Evolutionary conservation across 805 yeast species (phyloP), one percentile per base, ranked within the genome.

Genomic region (Komagataella ulmi): DNA sequence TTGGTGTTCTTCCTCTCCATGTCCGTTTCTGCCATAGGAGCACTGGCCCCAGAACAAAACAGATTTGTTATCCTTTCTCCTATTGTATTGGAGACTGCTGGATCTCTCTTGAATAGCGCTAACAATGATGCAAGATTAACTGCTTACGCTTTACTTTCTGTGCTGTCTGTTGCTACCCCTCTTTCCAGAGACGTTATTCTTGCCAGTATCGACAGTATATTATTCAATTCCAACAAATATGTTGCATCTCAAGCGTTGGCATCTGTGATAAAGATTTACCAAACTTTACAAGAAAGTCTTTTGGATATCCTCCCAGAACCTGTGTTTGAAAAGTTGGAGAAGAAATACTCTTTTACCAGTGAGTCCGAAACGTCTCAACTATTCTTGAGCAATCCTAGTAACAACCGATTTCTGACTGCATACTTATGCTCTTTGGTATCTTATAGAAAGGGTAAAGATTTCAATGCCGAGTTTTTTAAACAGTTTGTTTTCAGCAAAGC

Each of bases 111-210:
- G 54, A 66, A 68, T 2, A 69, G 79, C 6, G 53, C 66, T 10
- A 67, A 66, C 52, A 66, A 71, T 7, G 95, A 88, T 59, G 74
- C 83, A 50, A 93, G 86, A 63, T 75, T 88, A 54, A 83, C 96
- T 17, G 88, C 91, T 1, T 91, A 87, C 64, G 85, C 96, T 49
- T 72, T 89, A 12, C 63, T 91, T 21, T 78, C 91, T 0, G 96
- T 91, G 2, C 69, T 90, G 50, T 77, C 85, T 5, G 74, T 91
- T 3, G 83, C 91, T 48, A 74, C 82, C 49, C 84, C 88, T 6
- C 72, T 93, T 45, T 71, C 78, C 6, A 71, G 65, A 56, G 73
- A 74, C 12, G 77, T 85, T 14, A 66, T 80, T 17, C 66, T 74
- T 50, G 88, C 89, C 5, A 78, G 86, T 1, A 71, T 77, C 40